Conservation (phyloP, 441 rosid species). For the Macaranga tanarius region DNA sequence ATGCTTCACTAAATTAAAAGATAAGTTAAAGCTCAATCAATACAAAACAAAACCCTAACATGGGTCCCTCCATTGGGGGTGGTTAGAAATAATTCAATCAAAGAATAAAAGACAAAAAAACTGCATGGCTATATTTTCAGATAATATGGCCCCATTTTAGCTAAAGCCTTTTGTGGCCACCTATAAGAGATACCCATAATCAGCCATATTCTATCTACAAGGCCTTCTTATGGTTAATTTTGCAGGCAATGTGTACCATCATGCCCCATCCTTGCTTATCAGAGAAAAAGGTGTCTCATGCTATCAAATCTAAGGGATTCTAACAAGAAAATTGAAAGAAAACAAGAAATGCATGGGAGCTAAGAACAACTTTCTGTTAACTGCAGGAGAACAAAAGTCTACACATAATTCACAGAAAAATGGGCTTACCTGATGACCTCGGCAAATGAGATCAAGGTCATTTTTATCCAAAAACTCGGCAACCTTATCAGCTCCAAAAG, state of each 20-base stretch:
- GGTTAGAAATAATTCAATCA: neutral
- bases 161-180: neutral
- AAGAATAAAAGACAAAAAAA: neutral
- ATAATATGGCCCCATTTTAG: neutral
- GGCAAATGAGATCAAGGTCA: slow-evolving; percentile 92
- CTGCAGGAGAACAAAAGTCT: neutral
- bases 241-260: neutral
- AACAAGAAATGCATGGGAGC: neutral
- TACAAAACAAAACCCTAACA: neutral
- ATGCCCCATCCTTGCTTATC: neutral
- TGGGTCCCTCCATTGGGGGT: neutral
- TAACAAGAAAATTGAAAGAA: neutral
- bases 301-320: neutral
- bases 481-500: slow-evolving; percentile 83
- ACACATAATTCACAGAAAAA: slow-evolving; percentile 6
- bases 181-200: neutral
- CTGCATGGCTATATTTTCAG: neutral
- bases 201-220: neutral
- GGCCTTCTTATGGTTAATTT: neutral
- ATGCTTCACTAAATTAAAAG: slow-evolving; percentile 17
- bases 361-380: neutral
- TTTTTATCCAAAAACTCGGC: slow-evolving; percentile 85
- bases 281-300: neutral
- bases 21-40: neutral
- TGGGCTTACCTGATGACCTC: slow-evolving; percentile 90